Conservation (phyloP, 164 flowering plant species). For the Liriodendron chinense region DNA sequence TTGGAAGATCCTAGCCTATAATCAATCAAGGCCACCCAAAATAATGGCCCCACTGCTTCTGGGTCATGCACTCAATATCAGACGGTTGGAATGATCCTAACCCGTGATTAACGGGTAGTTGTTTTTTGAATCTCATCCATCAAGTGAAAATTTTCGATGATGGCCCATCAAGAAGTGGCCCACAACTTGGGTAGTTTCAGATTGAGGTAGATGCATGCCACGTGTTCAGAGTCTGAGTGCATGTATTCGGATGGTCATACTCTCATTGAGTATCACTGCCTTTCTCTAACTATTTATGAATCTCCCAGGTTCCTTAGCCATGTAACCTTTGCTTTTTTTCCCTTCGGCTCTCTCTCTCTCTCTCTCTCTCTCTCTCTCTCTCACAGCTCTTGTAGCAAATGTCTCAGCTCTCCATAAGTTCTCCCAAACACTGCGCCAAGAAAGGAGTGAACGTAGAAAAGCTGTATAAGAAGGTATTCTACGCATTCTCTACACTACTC, state of each 20-base stretch:
- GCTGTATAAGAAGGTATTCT: constrained; percentile 20
- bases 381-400: constrained; percentile 13
- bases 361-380: not conserved
- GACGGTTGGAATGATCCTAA: too few relatives aligned
- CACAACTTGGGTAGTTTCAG: too few relatives aligned
- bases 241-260: not conserved
- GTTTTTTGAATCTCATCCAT: too few relatives aligned
- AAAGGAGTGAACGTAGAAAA: constrained; percentile 21
- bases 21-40: too few relatives aligned
- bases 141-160: too few relatives aligned
- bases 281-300: not conserved
- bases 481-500: constrained; percentile 19
- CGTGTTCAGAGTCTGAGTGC: not conserved
- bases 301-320: not conserved
- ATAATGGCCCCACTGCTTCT: too few relatives aligned
- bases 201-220: too few relatives aligned
- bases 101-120: too few relatives aligned
- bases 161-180: too few relatives aligned
- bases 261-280: not conserved
- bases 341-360: not conserved
- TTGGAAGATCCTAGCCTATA: too few relatives aligned
- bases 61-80: too few relatives aligned
- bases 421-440: constrained; percentile 32
- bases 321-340: not conserved
- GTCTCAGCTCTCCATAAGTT: constrained; percentile 17